Percentiles rank a stretch among this genome's conserved stretches.
Conservation (phyloP, 441 rosid species). For the Iberis amara region DNA sequence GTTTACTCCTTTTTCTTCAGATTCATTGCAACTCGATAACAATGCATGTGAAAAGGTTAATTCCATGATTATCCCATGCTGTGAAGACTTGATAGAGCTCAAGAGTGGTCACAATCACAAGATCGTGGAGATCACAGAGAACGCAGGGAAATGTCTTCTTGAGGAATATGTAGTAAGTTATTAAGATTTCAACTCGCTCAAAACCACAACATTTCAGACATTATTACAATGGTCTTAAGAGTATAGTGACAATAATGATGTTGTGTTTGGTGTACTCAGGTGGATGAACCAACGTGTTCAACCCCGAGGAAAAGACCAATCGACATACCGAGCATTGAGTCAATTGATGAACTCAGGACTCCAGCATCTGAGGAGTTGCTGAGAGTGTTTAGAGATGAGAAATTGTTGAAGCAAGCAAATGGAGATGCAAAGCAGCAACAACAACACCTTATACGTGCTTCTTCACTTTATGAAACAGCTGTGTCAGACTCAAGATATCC, state of each 20-base stretch:
- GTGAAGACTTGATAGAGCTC: slow-evolving; percentile 68
- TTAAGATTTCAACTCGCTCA: not conserved
- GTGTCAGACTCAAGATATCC: slow-evolving; percentile 83
- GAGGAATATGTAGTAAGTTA: slow-evolving; percentile 70
- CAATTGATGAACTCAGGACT: slow-evolving; percentile 90
- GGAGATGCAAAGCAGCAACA: slow-evolving; percentile 65
- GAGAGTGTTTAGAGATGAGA: slow-evolving; percentile 65
- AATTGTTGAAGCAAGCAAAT: slow-evolving; percentile 51
- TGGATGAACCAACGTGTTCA: slow-evolving; percentile 93
- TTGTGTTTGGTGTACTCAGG: slow-evolving; percentile 37
- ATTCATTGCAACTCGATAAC: slow-evolving; percentile 79
- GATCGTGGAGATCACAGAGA: slow-evolving; percentile 71
- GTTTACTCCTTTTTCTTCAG: slow-evolving; percentile 35
- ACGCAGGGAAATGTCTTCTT: slow-evolving; percentile 85
- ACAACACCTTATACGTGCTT: slow-evolving; percentile 43
- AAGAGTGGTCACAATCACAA: slow-evolving; percentile 83
- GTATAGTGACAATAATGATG: not conserved
- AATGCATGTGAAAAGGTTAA: slow-evolving; percentile 76
- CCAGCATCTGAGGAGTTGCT: slow-evolving; percentile 80
- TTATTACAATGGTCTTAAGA: not conserved
- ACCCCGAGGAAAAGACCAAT: slow-evolving; percentile 77
- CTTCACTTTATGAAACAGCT: slow-evolving; percentile 45
- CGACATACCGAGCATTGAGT: slow-evolving; percentile 64
- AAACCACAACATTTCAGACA: slow-evolving; percentile 1
- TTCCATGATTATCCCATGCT: slow-evolving; percentile 77